A percentile compares a stretch with the other conserved stretches of the same genome.
phyloP scores from a whole-genome alignment of 2,329 filamentous ascomycete genomes.

The Xylaria sp. region DNA sequence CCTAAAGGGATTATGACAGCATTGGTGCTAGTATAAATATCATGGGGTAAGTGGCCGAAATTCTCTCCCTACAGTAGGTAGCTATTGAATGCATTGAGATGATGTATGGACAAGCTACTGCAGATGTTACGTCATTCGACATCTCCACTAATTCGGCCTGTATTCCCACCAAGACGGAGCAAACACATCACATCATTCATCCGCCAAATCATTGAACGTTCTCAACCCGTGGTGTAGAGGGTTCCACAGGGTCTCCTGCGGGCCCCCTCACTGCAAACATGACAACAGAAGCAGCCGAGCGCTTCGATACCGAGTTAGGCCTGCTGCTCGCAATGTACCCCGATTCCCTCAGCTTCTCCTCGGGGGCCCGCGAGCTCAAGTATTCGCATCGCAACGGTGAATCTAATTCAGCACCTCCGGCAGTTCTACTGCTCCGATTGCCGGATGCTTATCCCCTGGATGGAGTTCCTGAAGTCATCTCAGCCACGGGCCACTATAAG shows the following conservation, averaged over 20 bases:
- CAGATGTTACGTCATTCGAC: slow-evolving; percentile 15
- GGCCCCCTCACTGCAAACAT: background rate
- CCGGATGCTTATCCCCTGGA: slow-evolving; percentile 29
- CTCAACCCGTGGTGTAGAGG: background rate
- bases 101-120: background rate
- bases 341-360: slow-evolving; percentile 28
- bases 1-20: too few relatives aligned
- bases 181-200: too few relatives aligned
- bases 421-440: slow-evolving; percentile 28
- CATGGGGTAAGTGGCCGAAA: too few relatives aligned
- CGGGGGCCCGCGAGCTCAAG: slow-evolving; percentile 28
- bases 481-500: slow-evolving; percentile 24
- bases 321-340: slow-evolving; percentile 31
- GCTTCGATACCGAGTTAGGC: slow-evolving; percentile 20
- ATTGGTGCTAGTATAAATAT: too few relatives aligned
- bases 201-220: background rate
- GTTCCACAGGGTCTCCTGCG: background rate
- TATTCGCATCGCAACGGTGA: slow-evolving; percentile 16
- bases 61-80: too few relatives aligned
- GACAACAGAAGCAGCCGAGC: slow-evolving; percentile 21
- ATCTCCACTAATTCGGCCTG: background rate
- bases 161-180: too few relatives aligned
- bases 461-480: slow-evolving; percentile 28
- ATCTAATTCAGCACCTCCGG: background rate
- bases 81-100: background rate